Base-by-base conservation (phyloP, 176 grass and related monocot genomes). In the Stipa capillata region DNA sequence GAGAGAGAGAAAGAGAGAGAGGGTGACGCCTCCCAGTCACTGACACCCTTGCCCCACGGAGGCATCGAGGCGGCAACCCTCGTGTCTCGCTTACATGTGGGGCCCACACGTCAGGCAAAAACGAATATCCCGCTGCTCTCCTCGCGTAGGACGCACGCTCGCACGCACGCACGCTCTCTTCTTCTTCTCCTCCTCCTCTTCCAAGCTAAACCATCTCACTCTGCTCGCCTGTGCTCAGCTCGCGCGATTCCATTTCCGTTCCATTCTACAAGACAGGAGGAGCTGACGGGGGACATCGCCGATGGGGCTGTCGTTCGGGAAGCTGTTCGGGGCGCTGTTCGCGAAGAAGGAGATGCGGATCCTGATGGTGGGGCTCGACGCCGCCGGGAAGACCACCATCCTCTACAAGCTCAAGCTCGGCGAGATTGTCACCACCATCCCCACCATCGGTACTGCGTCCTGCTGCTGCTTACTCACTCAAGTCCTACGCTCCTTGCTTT, bases 291-390 rank as follows among this genome's bases (percentile, higher is more conserved):
- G 67, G 15, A 70, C 42, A 70, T 70, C 67, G n/a, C n/a, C n/a
- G 52, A 75, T 75, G 72, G 72, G 72, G 35, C 72, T 57, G 7
- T 75, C 72, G 35, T 75, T 75, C 72, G 23, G 33, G 34, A 27
- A 50, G 50, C 72, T 74, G 1, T 91, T 91, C 44, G 84, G 89
- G 45, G 85, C 85, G 76, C 56, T 91, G 20, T 91, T 91, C 40
- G 89, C 89, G 9, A 91, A 87, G 89, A 91, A 87, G 89, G 85
- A 87, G 89, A 91, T 91, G 89, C 81, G 89, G 63, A 91, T 91
- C 76, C 66, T 91, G 35, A 91, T 91, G 89, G 89, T 91, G 34
- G 89, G 88, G 0, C 88, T 90, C 67, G 88, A 90, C 48, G 88
- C 88, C 41, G 88, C 88, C 71, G 88, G 88, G 55, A 91, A 91